Evolutionary conservation across 768 basidiomycete species (phyloP), one percentile per base, ranked within the genome.

Genomic region (Russula sp.): DNA sequence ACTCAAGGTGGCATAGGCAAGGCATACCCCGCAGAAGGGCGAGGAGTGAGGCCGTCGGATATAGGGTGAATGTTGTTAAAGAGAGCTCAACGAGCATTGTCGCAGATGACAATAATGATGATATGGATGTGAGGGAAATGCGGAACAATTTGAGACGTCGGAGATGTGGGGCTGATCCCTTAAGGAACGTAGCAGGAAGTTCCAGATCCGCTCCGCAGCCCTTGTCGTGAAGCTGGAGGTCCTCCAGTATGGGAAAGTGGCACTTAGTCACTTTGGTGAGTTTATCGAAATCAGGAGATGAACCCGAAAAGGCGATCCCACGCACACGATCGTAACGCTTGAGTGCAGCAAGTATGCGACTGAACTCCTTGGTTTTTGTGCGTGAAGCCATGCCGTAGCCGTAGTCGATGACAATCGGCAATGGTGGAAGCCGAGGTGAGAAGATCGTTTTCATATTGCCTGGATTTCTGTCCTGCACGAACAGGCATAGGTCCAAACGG

Each of bases 151-250:
- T 29, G 14, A 61, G 60, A n/a, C 18, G 35, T 41, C 47, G 60
- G 18, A 61, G 25, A 20, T 2, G 11, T 3, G n/a, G 18, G 35
- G 35, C n/a, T 5, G 34, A 56, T 25, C 48, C 52, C 36, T 9
- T 9, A 3, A 54, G 59, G 39, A 60, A 34, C 16, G 25, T 48
- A 5, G 29, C 2, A 14, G 49, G 41, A 29, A 59, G 11, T 0
- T 3, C 0, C 3, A 2, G 3, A 0, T 9, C 5, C 16, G 16
- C 16, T 4, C 5, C 6, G n/a, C n/a, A 0, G n/a, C 1, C 8
- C 5, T 18, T 10, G n/a, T 36, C 36, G 20, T 0, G 7, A n/a
- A 59, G 22, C 10, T 51, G 7, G n/a, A 60, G 59, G 34, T 18
- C 48, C 5, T 60, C 45, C 38, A 60, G 25, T 16, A 10, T 36